phyloP scores from a whole-genome alignment of 495 filamentous ascomycete genomes.

The Penicillium nucicola region DNA sequence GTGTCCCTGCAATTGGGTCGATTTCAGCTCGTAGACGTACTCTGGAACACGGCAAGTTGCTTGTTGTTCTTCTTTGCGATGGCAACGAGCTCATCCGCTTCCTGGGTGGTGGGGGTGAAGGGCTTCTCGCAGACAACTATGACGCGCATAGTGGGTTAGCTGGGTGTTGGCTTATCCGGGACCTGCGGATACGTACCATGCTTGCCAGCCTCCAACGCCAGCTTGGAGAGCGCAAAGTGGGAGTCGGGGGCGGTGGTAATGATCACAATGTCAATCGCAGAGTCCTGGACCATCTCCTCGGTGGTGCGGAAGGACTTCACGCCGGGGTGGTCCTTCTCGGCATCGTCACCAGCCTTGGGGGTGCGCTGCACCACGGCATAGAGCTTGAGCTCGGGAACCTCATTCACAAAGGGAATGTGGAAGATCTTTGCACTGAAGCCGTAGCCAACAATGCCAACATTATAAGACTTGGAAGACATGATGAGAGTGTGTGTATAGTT shows the following conservation, averaged over 20 bases:
- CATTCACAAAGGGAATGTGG: constrained; percentile 81
- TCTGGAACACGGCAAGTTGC: constrained; percentile 81
- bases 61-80: constrained; percentile 60
- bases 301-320: constrained; percentile 61
- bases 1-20: not conserved
- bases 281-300: constrained; percentile 63
- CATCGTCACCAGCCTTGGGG: constrained; percentile 61
- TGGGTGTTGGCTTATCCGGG: not conserved
- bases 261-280: constrained; percentile 66
- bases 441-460: constrained; percentile 62
- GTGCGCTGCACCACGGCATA: constrained; percentile 78
- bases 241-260: constrained; percentile 73
- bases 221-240: constrained; percentile 64
- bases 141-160: not conserved
- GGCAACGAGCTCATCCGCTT: constrained; percentile 67
- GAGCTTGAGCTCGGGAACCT: constrained; percentile 62
- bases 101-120: constrained; percentile 67
- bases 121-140: constrained; percentile 83
- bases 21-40: constrained; percentile 25
- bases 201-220: constrained; percentile 71
- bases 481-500: constrained; percentile 7
- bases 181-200: constrained; percentile 45
- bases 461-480: constrained; percentile 51
- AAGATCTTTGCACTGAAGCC: constrained; percentile 84
- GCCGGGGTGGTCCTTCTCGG: constrained; percentile 62